phyloP scores from a whole-genome alignment of 2,329 filamentous ascomycete genomes.

The Ascosphaera pollenicola region DNA sequence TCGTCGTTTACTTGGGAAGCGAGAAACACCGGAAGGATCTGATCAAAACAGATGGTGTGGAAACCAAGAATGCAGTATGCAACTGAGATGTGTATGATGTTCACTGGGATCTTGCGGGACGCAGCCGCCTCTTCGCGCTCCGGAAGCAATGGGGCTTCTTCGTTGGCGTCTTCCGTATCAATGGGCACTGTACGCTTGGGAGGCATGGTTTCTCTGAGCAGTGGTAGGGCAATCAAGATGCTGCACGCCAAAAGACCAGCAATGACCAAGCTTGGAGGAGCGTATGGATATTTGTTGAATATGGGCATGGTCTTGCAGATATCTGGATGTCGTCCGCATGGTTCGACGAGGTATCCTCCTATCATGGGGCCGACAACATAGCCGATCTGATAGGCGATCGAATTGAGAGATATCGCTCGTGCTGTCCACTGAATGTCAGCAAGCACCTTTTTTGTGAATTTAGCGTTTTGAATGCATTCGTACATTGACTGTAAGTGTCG shows the following conservation, averaged over 20 bases:
- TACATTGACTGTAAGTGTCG: neutral
- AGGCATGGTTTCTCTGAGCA: neutral
- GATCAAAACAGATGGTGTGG: neutral
- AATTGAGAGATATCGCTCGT: conserved; percentile 43
- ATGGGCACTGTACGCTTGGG: neutral
- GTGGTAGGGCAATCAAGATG: neutral
- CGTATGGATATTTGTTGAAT: conserved; percentile 47
- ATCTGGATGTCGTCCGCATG: neutral
- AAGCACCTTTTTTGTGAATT: conserved; percentile 38
- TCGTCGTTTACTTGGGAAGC: neutral
- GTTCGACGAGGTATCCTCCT: conserved; percentile 57
- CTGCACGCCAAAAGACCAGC: conserved; percentile 37
- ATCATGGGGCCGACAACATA: conserved; percentile 81
- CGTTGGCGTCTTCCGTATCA: neutral
- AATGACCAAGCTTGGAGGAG: conserved; percentile 62
- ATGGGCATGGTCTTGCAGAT: conserved; percentile 35
- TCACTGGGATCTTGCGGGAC: neutral
- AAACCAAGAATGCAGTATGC: neutral
- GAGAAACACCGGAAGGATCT: neutral
- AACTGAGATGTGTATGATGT: neutral
- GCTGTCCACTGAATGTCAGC: neutral
- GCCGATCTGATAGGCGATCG: conserved; percentile 79
- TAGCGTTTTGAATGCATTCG: neutral
- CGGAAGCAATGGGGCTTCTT: neutral
- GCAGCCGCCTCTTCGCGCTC: neutral